Base-by-base conservation (phyloP, 2,329 filamentous ascomycete genomes). In the Cryoendolithus antarcticus region DNA sequence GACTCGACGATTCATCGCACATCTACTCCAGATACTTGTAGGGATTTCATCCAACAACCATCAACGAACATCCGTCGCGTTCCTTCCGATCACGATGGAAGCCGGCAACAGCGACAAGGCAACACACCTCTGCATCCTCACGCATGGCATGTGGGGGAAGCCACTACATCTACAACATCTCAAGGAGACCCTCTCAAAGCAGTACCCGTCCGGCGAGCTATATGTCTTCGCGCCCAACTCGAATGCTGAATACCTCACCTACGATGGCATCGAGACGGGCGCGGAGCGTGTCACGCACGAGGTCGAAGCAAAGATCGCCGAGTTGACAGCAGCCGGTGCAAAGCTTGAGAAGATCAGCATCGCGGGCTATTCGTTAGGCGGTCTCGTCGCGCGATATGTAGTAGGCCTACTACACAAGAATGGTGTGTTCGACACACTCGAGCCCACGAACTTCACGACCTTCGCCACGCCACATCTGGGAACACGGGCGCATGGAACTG, bases 361-460 rank as follows among this genome's bases (percentile, higher is more conserved):
- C 31, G 72, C 89, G 32, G 89, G 89, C 30, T 95, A 96, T 60
- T 93, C 86, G 0, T 69, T 95, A 1, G 89, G 89, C 34, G 89
- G 89, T 0, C 67, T 96, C 5, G 77, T 96, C 4, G 78, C 85
- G 7, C 74, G 89, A 43, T 96, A 94, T 64, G 82, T 84, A 2
- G 72, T 94, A 41, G 89, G 89, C 0, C 64, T 96, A 52, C 69
- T 96, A 3, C 76, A 88, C 51, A 79, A 83, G 39, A 83, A 82
- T 52, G 86, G 86, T 6, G 69, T 85, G 41, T 77, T 96, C 41
- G 80, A 93, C 41, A 71, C 71, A 42, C 70, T 96, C 19, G 72
- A 86, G 55, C 89, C 89, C 48, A 74, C 89, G 62, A 95, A 93
- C 67, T 95, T 96, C 62, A 85, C 82, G 2, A 94, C 88, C 1